Conservation (phyloP, 495 filamentous ascomycete genomes). For the Podospora tetraspora region DNA sequence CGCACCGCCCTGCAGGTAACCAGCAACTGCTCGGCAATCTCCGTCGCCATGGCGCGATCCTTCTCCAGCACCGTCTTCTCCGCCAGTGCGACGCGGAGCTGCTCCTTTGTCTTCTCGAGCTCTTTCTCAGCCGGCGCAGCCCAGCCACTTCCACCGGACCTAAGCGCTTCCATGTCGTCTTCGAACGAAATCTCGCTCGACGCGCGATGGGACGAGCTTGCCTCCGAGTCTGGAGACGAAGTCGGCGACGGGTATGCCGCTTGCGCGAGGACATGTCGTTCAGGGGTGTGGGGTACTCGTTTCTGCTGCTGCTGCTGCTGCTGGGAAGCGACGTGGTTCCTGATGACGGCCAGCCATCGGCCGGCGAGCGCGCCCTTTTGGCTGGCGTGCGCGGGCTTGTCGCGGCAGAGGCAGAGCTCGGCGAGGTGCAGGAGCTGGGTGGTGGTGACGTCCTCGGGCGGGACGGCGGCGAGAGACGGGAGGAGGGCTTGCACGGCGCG, state of each 20-base stretch:
- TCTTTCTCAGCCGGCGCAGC: neutral
- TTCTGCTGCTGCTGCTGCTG: neutral
- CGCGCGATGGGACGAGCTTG: neutral
- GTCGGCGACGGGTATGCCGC: neutral
- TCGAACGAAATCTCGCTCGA: neutral
- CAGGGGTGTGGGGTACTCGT: neutral
- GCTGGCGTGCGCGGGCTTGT: neutral
- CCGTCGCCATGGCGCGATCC: neutral
- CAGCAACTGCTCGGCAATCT: neutral
- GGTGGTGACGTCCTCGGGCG: neutral
- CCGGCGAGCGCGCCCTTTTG: neutral
- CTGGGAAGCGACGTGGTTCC: neutral
- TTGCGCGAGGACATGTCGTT: neutral
- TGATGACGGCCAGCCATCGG: neutral
- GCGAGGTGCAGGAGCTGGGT: neutral
- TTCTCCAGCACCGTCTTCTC: neutral
- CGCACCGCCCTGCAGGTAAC: neutral
- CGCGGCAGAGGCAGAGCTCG: conserved; percentile 1
- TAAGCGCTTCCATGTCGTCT: neutral
- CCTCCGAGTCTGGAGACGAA: neutral
- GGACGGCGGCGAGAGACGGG: neutral
- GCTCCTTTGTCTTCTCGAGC: neutral
- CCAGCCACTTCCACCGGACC: neutral
- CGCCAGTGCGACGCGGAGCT: neutral
- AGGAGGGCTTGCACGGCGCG: neutral